A percentile compares a stretch with the other conserved stretches of the same genome.
These are phyloP conservation scores for Berkeleyomyces rouxiae DNA, from an alignment of 2,329 filamentous ascomycete genomes.

Conservation along the genomic window DNA sequence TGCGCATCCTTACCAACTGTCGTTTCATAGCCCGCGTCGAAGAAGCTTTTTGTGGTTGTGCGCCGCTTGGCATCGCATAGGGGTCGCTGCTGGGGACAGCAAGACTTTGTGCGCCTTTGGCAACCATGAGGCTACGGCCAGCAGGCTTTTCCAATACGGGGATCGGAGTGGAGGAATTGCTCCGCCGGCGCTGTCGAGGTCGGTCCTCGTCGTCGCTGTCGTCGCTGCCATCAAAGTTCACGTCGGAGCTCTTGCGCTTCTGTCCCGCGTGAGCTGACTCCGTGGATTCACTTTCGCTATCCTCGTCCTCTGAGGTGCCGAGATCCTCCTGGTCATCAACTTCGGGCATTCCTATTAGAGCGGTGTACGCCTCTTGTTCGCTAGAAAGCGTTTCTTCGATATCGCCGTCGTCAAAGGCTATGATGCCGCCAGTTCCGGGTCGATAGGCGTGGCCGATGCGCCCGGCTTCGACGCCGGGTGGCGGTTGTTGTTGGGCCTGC, in stretches of 20 bases:
- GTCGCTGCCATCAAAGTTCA: slow-evolving; percentile 54
- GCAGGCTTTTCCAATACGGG: slow-evolving; percentile 34
- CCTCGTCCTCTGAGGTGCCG: slow-evolving; percentile 40
- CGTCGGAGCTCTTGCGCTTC: slow-evolving; percentile 66
- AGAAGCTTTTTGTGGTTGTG: slow-evolving; percentile 28
- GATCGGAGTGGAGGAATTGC: slow-evolving; percentile 66
- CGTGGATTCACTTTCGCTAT: slow-evolving; percentile 27
- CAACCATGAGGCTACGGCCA: slow-evolving; percentile 41
- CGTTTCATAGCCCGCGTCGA: slow-evolving; percentile 58
- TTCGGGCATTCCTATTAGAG: slow-evolving; percentile 81
- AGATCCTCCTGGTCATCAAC: slow-evolving; percentile 59
- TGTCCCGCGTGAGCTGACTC: slow-evolving; percentile 33
- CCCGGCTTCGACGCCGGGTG: slow-evolving; percentile 54
- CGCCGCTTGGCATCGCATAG: slow-evolving; percentile 39
- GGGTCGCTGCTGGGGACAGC: slow-evolving; percentile 32
- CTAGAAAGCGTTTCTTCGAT: slow-evolving; percentile 63
- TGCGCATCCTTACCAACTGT: slow-evolving; percentile 56
- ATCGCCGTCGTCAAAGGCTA: slow-evolving; percentile 93
- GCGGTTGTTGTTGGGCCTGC: slow-evolving; percentile 31
- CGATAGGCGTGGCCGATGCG: slow-evolving; percentile 55
- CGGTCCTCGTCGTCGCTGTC: slow-evolving; percentile 46
- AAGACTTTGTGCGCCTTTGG: slow-evolving; percentile 27
- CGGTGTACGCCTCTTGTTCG: slow-evolving; percentile 70
- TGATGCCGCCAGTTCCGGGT: slow-evolving; percentile 67
- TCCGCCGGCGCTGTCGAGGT: slow-evolving; percentile 64